Evolutionary conservation across 306 rosid species (phyloP), one percentile per base, ranked within the genome.

Genomic region (Castanea crenata): DNA sequence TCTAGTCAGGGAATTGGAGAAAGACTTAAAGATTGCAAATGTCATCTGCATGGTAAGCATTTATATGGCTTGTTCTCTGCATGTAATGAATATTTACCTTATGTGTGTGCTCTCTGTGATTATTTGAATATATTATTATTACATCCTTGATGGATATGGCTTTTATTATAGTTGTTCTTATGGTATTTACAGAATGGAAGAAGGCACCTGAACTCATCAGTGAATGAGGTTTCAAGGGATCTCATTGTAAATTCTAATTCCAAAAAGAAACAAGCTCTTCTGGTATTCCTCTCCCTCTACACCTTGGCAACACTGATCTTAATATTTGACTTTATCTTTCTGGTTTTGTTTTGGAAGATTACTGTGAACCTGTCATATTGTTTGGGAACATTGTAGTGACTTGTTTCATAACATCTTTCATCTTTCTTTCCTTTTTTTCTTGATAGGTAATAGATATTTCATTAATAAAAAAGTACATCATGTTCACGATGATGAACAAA

Each of bases 201-300:
- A 88, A 90, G 99, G 71, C 98, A 96, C 82, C 84, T 96, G 76
- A 90, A 86, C 74, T 93, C 97, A 74, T 96, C 99, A 46, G 77
- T 83, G 89, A 91, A 90, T 84, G 99, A 93, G 89, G 99, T 93
- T 79, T 96, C 99, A 68, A 93, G 99, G 88, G 98, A 96, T 89
- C 92, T 96, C 69, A 87, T 96, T 27, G 98, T 96, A 69, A 91
- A 96, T 86, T 88, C 98, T 72, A 81, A 84, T 89, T 91, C 98
- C 77, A 96, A 90, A 87, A 93, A 88, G 94, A 96, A 96, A 74
- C 97, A 88, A 73, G 93, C 96, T 51, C 96, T 96, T 70, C 84
- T 90, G 99, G 99, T 96, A 93, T 79, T 56, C 73, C 58, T 81
- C 76, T 63, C 69, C 82, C 44, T 83, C 7, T 62, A 55, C 69